Evolutionary conservation across 495 filamentous ascomycete species (phyloP).

Genomic region (Lasiosphaeria hispida): DNA sequence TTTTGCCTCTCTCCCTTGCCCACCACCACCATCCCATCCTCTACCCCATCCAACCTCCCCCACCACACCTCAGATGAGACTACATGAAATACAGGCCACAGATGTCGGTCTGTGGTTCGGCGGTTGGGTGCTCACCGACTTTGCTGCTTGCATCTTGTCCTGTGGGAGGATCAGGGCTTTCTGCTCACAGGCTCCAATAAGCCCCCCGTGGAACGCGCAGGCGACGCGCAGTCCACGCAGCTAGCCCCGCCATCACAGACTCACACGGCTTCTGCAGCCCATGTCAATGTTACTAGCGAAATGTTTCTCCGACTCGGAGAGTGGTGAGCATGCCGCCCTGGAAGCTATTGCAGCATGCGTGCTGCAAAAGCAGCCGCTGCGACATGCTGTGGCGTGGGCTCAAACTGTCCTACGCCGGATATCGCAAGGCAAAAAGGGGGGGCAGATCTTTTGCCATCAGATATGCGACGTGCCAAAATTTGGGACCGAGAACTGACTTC

Average conservation of each 20-base stretch:
- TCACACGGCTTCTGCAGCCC: too few species aligned
- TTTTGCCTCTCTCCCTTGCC: background rate
- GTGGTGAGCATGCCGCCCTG: too few species aligned
- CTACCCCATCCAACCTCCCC: background rate
- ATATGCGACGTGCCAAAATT: background rate
- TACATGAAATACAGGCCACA: background rate
- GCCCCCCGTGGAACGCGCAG: too few species aligned
- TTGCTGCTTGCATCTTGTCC: conserved; percentile 15
- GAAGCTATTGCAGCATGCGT: too few species aligned
- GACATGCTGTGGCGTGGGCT: background rate
- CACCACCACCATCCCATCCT: background rate
- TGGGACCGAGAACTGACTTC: background rate
- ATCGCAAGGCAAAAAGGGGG: too few species aligned
- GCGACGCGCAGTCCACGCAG: background rate
- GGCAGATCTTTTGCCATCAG: background rate
- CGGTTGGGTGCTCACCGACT: conserved; percentile 22
- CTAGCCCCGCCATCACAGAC: conserved; percentile 8
- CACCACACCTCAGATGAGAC: too few species aligned
- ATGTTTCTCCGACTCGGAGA: too few species aligned
- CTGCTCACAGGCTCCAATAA: background rate
- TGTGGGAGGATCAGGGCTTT: conserved; percentile 1
- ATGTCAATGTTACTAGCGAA: too few species aligned
- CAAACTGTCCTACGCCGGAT: too few species aligned
- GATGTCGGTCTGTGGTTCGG: conserved; percentile 5
- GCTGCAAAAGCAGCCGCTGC: background rate